Evolutionary conservation across 2,329 filamentous ascomycete species (phyloP), one percentile per base, ranked within the genome.

Genomic region (Coniella vitis): DNA sequence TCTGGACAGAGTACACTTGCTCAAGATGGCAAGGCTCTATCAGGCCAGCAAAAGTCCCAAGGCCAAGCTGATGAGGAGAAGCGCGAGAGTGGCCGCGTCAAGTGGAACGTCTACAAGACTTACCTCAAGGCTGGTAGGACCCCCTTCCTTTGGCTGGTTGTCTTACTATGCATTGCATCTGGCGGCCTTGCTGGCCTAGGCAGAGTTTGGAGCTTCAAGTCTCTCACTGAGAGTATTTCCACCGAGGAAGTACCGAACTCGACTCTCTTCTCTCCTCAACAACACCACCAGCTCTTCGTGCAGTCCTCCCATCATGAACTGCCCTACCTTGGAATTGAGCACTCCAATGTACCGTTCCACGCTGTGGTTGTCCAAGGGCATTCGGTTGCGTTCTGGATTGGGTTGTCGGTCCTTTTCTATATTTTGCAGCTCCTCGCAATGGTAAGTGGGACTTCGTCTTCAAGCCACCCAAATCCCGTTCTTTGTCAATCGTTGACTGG

Each of bases 201-300:
- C 8, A 55, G 61, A 13, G 63, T 61, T 0, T 66, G 63, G 63
- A 61, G 62, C 39, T 54, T 66, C 38, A 66, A 66, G 48, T 60
- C 65, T 34, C 57, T 66, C 7, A 56, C 63, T 0, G 58, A 60
- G 14, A 60, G 58, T 36, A 55, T 60, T 3, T 52, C 58, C 1
- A 45, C 55, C 8, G 56, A 39, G 22, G 51, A 38, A 47, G 34
- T 38, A 37, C 39, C 45, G 38, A 53, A 35, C 14, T 46, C 52
- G 12, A 51, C 48, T 34, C 51, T 46, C 8, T 52, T 49, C 3
- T 42, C 49, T 13, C 38, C 40, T 29, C 48, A 48, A 31, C 35
- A 53, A 14, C 38, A 22, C 14, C 39, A 47, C 21, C 40, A 48
- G 22, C 20, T 52, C 3, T 54, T 54, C 34, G 34, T 56, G 14